These are phyloP conservation scores for Nidularia pulvinata DNA, from an alignment of 768 basidiomycete genomes.

Conservation along the genomic window DNA sequence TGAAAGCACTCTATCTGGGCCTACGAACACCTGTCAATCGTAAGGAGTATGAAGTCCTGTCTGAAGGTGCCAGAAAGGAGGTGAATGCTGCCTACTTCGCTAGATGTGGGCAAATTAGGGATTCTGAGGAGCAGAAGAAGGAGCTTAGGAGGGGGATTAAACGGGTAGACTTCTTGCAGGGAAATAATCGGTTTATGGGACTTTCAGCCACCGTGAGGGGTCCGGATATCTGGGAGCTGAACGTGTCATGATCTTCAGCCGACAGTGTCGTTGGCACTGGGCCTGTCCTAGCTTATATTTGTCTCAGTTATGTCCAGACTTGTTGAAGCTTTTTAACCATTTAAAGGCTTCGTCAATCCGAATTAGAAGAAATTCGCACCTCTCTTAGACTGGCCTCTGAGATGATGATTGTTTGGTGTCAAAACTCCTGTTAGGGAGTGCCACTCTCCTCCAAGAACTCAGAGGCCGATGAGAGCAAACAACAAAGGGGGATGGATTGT, in stretches of 20 bases:
- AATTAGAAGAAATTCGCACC: too few species aligned
- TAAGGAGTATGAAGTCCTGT: conserved; percentile 39
- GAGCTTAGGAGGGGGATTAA: conserved; percentile 51
- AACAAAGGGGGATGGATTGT: too few species aligned
- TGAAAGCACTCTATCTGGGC: conserved; percentile 40
- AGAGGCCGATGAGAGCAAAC: too few species aligned
- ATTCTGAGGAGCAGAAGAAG: conserved; percentile 19
- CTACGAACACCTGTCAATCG: conserved; percentile 44
- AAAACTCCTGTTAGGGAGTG: too few species aligned
- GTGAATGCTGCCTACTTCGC: conserved; percentile 46
- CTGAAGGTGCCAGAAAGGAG: conserved; percentile 23
- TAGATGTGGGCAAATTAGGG: conserved; percentile 32
- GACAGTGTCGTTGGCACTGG: too few species aligned
- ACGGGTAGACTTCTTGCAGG: conserved; percentile 54
- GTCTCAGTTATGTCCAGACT: too few species aligned
- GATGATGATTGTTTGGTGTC: too few species aligned
- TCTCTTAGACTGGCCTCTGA: too few species aligned
- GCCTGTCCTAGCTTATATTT: too few species aligned
- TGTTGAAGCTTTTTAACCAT: too few species aligned
- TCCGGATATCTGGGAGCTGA: conserved; percentile 43
- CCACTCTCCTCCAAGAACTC: too few species aligned
- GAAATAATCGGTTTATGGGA: conserved; percentile 44
- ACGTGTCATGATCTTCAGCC: conserved; percentile 18
- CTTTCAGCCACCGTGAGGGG: conserved; percentile 40
- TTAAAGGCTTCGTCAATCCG: too few species aligned